Percentiles rank a stretch among this genome's conserved stretches.
Conservation (phyloP, 129 eudicot genomes). For the Helichrysum umbraculigerum region DNA sequence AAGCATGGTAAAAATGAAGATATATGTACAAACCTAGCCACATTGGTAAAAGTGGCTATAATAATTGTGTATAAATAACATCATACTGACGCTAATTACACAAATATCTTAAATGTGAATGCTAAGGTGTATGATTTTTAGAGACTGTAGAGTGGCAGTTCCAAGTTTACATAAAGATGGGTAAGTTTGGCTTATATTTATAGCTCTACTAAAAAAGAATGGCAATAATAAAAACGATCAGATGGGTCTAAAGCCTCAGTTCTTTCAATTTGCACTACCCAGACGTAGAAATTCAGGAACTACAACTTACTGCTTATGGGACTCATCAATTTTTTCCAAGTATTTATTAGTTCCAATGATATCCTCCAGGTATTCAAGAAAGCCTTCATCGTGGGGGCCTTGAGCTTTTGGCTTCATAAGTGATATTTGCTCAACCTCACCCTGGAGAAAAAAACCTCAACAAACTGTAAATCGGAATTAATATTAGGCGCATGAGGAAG, state of each 20-base stretch:
- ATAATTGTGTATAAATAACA: neutral
- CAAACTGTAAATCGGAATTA: conserved; percentile 3
- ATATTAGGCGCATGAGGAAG: neutral
- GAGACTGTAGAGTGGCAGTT: no score
- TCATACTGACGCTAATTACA: neutral
- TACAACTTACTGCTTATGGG: conserved; percentile 66
- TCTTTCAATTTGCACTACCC: neutral
- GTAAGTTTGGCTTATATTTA: neutral
- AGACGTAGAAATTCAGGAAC: neutral
- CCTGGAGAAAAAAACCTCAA: conserved; percentile 41
- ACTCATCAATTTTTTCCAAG: conserved; percentile 86
- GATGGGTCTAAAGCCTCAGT: neutral
- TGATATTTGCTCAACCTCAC: conserved; percentile 90
- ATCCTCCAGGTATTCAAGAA: conserved; percentile 95
- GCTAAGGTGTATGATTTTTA: neutral
- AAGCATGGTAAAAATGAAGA: neutral
- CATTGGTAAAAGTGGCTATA: neutral
- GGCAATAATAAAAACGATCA: neutral
- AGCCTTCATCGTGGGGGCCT: conserved; percentile 80
- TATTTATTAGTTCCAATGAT: conserved; percentile 94
- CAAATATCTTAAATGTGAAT: neutral
- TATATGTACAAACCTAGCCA: neutral
- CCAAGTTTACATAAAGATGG: no score
- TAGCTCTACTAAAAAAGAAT: conserved; percentile 24
- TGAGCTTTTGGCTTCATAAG: conserved; percentile 69